Base-by-base conservation (phyloP, 768 basidiomycete genomes). In the Trametes sanguinea region DNA sequence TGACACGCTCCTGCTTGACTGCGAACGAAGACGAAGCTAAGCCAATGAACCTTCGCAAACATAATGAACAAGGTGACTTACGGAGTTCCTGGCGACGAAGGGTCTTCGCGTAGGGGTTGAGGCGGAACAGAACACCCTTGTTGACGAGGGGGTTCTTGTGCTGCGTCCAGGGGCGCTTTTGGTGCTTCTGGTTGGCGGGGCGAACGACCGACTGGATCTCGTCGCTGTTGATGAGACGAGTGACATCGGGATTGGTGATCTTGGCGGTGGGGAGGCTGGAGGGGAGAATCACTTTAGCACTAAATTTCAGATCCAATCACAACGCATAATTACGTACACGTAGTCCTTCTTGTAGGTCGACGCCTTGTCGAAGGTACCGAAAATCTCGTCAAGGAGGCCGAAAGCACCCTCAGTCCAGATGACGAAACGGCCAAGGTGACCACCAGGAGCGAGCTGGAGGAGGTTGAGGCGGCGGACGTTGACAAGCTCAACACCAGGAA, bases 381-480 rank as follows among this genome's bases (percentile, higher is more conserved):
- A 99, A 66, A 98, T 87, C 68, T 94, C 89, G 76, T 98, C 97
- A 59, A 99, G 91, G 66, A 92, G 86, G 55, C 79, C 83, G 76
- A 98, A 97, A 30, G 97, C 97, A 71, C 83, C 83, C 80, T 96
- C 91, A 64, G 97, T 98, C 97, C 97, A 99, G 83, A 99, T 96
- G 76, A 98, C 83, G 81, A 99, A 99, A 65, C 97, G 94, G 64
- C 97, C 97, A 63, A 99, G 88, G 75, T 99, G 97, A 67, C 97
- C 97, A 87, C 97, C 97, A 51, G 97, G 97, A 14, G 97, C 97
- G 75, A 99, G 93, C 80, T 98, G 95, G 75, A 99, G 94, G 71
- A 99, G 86, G 82, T 99, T 99, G 71, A 99, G 82, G 54, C 92
- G 80, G 76, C 88, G 85, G 69, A 99, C 97, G 75, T 92, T 95